Base-by-base conservation (phyloP, 2,329 filamentous ascomycete species). In the Periconia sp. region DNA sequence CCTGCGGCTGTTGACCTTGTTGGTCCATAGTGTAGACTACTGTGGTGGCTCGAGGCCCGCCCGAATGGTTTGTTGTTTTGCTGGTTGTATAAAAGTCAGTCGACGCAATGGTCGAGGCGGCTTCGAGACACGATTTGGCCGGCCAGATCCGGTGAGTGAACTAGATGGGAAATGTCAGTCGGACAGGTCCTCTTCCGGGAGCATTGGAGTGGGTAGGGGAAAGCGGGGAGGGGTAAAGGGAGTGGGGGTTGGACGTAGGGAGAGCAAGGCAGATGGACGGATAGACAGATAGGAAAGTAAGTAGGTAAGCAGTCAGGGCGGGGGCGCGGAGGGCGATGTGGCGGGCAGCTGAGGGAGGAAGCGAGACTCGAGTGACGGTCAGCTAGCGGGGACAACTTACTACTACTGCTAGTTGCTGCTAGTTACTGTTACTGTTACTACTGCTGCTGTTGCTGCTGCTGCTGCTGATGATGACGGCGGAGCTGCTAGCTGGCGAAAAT, bases 1-100 rank as follows among this genome's bases (percentile, higher is more conserved):
- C 74, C 13, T 47, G 50, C 52, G 66, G 70, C 73, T 81, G 33
- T 37, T 37, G 33, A 37, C 33, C 33, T 37, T 37, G 33, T 64
- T 77, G 77, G 64, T 79, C 76, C 77, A 79, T 79, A 35, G 56
- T 64, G 55, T 56, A 61, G 53, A 55, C 50, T 63, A 63, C 53
- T 45, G 54, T 59, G 55, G 53, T 54, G 54, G 56, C 59, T 64
- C 58, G 61, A 63, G 54, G 60, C 58, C 60, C 51, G 47, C 59
- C 60, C 52, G 55, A 60, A 64, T 51, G 57, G 57, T 52, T 50
- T 50, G 51, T 53, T 50, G 47, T 62, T 53, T 55, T 51, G 59
- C 52, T 53, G 62, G 23, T 27, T 27, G 23, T 37, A 37, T 37
- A 37, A 37, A 37, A 59, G 62, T 60, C 57, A 51, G 64, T 47